phyloP scores from a whole-genome alignment of 495 filamentous ascomycete genomes.

The Penicillium canariense region DNA sequence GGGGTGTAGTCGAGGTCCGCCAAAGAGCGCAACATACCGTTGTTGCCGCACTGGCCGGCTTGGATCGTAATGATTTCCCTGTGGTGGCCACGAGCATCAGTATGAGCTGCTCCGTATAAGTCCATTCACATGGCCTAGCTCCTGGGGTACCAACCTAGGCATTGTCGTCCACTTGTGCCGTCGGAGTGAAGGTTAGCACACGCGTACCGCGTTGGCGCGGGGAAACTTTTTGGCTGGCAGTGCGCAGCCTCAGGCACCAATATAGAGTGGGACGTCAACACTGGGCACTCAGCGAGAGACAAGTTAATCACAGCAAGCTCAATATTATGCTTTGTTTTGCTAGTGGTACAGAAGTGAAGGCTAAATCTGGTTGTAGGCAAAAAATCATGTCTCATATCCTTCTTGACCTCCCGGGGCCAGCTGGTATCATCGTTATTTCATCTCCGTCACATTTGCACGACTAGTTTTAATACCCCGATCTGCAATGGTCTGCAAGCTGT shows the following conservation, averaged over 20 bases:
- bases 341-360: background rate
- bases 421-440: background rate
- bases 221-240: slow-evolving; percentile 27
- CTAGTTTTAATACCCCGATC: slow-evolving; percentile 29
- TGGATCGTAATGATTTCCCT: slow-evolving; percentile 99
- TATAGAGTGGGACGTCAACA: slow-evolving; percentile 16
- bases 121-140: too few relatives aligned
- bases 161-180: slow-evolving; percentile 30
- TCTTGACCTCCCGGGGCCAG: background rate
- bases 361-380: background rate
- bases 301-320: background rate
- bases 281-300: background rate
- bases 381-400: background rate
- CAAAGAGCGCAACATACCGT: slow-evolving; percentile 60
- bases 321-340: background rate
- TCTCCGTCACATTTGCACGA: background rate
- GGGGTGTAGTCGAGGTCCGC: slow-evolving; percentile 9
- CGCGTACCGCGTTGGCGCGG: slow-evolving; percentile 44
- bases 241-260: slow-evolving; percentile 33
- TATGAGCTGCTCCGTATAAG: background rate
- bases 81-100: slow-evolving; percentile 6
- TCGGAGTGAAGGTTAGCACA: slow-evolving; percentile 30
- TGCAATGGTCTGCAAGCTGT: slow-evolving; percentile 53
- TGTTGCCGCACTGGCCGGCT: slow-evolving; percentile 99
- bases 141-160: slow-evolving; percentile 38